These are phyloP conservation scores for Glycine tomentella DNA, from an alignment of 306 rosid genomes.

Conservation along the genomic window DNA sequence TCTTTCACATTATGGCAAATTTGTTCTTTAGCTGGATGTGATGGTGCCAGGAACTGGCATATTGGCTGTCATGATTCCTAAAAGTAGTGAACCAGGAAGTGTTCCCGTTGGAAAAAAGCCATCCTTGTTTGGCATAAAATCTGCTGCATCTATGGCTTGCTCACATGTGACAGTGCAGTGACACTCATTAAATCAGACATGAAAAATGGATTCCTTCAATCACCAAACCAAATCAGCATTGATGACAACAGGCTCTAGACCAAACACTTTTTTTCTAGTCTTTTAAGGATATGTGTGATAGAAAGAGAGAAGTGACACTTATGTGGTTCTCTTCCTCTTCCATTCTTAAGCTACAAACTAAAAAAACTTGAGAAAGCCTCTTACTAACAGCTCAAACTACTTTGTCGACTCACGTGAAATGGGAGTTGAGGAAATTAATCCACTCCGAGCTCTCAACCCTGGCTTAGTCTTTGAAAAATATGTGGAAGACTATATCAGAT, in stretches of 20 bases:
- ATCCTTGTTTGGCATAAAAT: slow-evolving; percentile 65
- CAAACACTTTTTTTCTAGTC: slow-evolving; percentile 9
- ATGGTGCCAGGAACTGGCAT: slow-evolving; percentile 91
- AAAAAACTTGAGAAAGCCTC: background rate
- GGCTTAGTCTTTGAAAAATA: slow-evolving; percentile 79
- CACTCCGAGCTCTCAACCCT: slow-evolving; percentile 73
- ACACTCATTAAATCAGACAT: slow-evolving; percentile 75
- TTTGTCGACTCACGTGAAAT: slow-evolving; percentile 56
- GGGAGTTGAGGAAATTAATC: slow-evolving; percentile 88
- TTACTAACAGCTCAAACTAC: slow-evolving; percentile 70
- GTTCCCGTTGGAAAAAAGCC: slow-evolving; percentile 68
- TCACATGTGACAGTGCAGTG: slow-evolving; percentile 92
- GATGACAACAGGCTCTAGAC: slow-evolving; percentile 82
- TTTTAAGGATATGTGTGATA: background rate
- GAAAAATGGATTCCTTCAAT: slow-evolving; percentile 79
- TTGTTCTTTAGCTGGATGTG: slow-evolving; percentile 78
- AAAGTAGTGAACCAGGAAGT: slow-evolving; percentile 60
- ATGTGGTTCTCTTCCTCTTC: too few relatives aligned
- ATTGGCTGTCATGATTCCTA: slow-evolving; percentile 74
- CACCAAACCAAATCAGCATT: slow-evolving; percentile 78
- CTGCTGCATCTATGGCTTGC: slow-evolving; percentile 98
- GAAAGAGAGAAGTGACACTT: background rate
- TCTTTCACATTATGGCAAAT: slow-evolving; percentile 25
- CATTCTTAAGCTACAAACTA: too few relatives aligned
- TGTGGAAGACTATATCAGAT: slow-evolving; percentile 54